These are phyloP conservation scores for Alternaria consortialis DNA, from an alignment of 2,329 filamentous ascomycete genomes.

Conservation along the genomic window DNA sequence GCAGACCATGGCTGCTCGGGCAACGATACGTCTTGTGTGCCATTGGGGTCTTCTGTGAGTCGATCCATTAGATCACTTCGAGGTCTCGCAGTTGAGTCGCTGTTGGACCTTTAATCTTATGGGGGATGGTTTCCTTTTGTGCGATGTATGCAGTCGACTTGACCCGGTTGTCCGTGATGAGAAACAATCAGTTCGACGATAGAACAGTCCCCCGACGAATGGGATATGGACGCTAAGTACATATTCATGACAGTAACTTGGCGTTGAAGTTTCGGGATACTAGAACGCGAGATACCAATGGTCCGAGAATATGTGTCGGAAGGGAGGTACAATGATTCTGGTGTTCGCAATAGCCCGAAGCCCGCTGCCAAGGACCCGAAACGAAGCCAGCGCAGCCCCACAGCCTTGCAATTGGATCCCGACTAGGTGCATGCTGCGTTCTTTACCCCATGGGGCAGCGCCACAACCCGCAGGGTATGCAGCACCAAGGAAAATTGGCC, in stretches of 20 bases:
- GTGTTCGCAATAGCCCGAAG: constrained; percentile 12
- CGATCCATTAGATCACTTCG: neutral
- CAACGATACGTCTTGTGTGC: neutral
- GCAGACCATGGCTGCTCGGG: neutral
- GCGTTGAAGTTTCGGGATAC: neutral
- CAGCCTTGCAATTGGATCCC: constrained; percentile 13
- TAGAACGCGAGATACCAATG: neutral
- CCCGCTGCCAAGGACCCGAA: constrained; percentile 28
- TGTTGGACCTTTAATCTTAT: neutral
- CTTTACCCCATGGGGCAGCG: constrained; percentile 11
- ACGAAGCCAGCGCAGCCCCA: constrained; percentile 3
- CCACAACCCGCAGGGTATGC: constrained; percentile 10
- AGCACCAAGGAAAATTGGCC: constrained; percentile 1
- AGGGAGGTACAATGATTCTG: neutral
- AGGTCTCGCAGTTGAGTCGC: neutral
- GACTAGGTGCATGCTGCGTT: neutral
- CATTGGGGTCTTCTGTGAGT: neutral
- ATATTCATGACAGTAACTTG: neutral
- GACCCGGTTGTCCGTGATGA: neutral
- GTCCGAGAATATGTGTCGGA: neutral
- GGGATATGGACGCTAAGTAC: neutral
- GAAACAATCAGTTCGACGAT: neutral
- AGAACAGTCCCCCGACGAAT: neutral
- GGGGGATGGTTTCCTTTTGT: neutral
- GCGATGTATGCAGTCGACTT: neutral